A percentile compares a stretch with the other conserved stretches of the same genome.
Evolutionary conservation across 306 rosid genomes (phyloP).

Genomic region (Ziziphus jujuba): DNA sequence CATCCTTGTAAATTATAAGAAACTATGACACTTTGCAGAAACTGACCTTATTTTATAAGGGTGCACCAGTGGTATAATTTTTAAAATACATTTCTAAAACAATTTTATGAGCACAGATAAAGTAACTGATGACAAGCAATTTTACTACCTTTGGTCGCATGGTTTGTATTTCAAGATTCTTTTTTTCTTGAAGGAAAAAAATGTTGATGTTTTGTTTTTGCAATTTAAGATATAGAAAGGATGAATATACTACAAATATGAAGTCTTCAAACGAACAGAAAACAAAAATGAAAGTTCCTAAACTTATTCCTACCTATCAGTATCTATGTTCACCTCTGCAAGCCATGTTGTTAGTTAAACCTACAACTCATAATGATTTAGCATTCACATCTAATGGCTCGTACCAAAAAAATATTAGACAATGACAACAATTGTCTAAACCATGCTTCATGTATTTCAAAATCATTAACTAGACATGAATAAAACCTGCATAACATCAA

Average conservation of each 20-base stretch:
- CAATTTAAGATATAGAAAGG: background rate
- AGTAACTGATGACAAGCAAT: background rate
- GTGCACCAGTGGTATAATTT: background rate
- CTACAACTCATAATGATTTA: conserved; percentile 33
- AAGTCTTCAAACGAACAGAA: background rate
- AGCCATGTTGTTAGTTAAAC: conserved; percentile 79
- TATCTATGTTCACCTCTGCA: conserved; percentile 67
- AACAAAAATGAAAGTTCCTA: background rate
- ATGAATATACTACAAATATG: no score
- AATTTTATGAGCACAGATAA: background rate
- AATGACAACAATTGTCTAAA: background rate
- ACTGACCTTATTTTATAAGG: no score
- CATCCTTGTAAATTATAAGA: conserved; percentile 37
- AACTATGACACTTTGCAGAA: conserved; percentile 1
- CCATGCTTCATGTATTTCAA: background rate
- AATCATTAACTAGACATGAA: no score
- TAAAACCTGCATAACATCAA: background rate
- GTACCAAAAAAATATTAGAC: no score
- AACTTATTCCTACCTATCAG: conserved; percentile 39
- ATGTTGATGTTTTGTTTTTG: background rate
- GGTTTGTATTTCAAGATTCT: background rate
- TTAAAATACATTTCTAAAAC: background rate
- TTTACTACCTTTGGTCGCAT: no score
- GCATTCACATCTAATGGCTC: background rate
- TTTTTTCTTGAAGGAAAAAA: no score